A percentile compares a stretch with the other conserved stretches of the same genome.
Conservation (phyloP, 495 filamentous ascomycete species). For the Penicillium subrubescens region DNA sequence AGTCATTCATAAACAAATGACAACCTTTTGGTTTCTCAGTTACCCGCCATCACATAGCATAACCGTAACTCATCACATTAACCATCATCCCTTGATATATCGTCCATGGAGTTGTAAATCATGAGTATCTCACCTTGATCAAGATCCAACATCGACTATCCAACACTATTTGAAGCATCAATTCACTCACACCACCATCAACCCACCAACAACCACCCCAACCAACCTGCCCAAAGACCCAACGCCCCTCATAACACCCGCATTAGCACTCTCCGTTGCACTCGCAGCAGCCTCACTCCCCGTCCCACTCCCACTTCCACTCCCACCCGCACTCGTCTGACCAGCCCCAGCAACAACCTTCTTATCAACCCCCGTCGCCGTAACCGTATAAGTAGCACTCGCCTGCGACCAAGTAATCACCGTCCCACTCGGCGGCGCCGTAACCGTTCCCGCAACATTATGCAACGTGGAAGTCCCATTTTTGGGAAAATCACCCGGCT, state of each 20-base stretch:
- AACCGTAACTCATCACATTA: background rate
- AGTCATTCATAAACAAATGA: slow-evolving; percentile 3
- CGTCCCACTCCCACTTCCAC: slow-evolving; percentile 20
- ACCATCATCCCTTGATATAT: background rate
- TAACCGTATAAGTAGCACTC: slow-evolving; percentile 28
- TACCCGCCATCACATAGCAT: background rate
- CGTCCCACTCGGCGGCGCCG: slow-evolving; percentile 27
- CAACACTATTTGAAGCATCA: background rate
- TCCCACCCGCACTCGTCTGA: slow-evolving; percentile 19
- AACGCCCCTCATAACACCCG: slow-evolving; percentile 9
- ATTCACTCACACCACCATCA: background rate
- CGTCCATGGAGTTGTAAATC: background rate
- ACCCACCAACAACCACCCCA: slow-evolving; percentile 1
- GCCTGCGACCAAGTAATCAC: slow-evolving; percentile 32
- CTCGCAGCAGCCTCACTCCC: slow-evolving; percentile 13
- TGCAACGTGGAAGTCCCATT: slow-evolving; percentile 26
- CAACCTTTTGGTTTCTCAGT: background rate
- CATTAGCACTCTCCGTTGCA: slow-evolving; percentile 21
- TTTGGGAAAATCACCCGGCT: slow-evolving; percentile 23
- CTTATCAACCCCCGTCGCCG: slow-evolving; percentile 27
- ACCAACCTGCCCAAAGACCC: slow-evolving; percentile 5
- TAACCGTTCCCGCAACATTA: slow-evolving; percentile 28
- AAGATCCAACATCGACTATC: background rate
- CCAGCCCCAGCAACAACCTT: slow-evolving; percentile 23
- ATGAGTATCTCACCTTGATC: background rate